These are phyloP conservation scores for Penicillium pancosmium DNA, from an alignment of 495 filamentous ascomycete species.

Conservation along the genomic window DNA sequence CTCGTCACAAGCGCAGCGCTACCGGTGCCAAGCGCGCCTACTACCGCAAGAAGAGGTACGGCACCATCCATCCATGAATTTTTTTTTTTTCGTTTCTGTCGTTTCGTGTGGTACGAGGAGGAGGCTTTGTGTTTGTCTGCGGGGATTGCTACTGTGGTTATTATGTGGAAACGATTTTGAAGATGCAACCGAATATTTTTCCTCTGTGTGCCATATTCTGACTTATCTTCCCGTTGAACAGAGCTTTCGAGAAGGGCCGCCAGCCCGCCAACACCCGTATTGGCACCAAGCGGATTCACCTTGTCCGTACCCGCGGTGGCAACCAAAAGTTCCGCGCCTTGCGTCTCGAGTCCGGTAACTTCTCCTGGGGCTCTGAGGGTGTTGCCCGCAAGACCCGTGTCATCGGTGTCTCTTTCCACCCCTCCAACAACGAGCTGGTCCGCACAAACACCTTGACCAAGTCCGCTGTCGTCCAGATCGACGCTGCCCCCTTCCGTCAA, in stretches of 20 bases:
- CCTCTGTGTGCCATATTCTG: slow-evolving; percentile 14
- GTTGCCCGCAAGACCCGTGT: slow-evolving; percentile 98
- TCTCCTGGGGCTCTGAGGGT: slow-evolving; percentile 98
- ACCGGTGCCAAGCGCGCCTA: slow-evolving; percentile 94
- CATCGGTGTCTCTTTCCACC: slow-evolving; percentile 96
- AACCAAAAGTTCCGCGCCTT: slow-evolving; percentile 99
- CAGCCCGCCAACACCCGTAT: slow-evolving; percentile 99
- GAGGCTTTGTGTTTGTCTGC: background rate
- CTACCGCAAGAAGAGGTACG: slow-evolving; percentile 87
- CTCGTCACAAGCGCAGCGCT: slow-evolving; percentile 97
- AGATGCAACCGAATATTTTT: slow-evolving; percentile 6
- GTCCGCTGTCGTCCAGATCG: slow-evolving; percentile 96
- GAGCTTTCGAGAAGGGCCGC: slow-evolving; percentile 99
- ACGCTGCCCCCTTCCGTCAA: slow-evolving; percentile 97
- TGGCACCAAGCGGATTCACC: slow-evolving; percentile 96
- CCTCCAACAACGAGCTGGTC: slow-evolving; percentile 99
- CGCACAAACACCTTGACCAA: slow-evolving; percentile 99
- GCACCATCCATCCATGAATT: slow-evolving; percentile 22
- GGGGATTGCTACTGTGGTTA: background rate
- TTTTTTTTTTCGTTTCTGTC: slow-evolving; percentile 12
- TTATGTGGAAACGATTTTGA: background rate
- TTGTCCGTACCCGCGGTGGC: slow-evolving; percentile 96
- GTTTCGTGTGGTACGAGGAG: slow-evolving; percentile 1
- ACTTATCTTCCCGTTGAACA: slow-evolving; percentile 38
- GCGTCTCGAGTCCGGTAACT: slow-evolving; percentile 98